Evolutionary conservation across 2,329 filamentous ascomycete genomes (phyloP), one percentile per base, ranked within the genome.

Genomic region (Neurospora crassa): DNA sequence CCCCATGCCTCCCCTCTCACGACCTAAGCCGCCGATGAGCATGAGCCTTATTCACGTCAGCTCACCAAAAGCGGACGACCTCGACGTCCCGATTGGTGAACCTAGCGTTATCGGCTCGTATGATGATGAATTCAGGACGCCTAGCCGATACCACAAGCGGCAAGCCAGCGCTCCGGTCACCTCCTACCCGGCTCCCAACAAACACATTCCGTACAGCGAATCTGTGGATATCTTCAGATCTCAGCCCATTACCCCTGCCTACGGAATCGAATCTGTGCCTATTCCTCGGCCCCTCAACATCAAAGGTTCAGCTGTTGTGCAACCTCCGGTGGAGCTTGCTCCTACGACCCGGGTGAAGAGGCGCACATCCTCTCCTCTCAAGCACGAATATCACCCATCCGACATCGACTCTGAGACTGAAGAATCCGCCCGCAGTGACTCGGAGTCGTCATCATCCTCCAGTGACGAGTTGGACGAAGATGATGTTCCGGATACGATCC

Each of bases 311-410:
- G 76, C 79, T 68, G 78, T 74, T 79, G 82, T 77, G 81, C 83
- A 72, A 71, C 84, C 79, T 75, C 89, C 79, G 78, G 83, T 78
- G 77, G 90, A 83, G 76, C 80, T 76, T 75, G 81, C 71, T 77
- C 82, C 73, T 78, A 81, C 78, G 76, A 80, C 79, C 74, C 85
- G 79, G 79, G 74, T 88, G 29, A 88, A 91, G 78, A 89, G 94
- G 67, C 89, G 94, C 20, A 91, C 90, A 1, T 98, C 96, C 0
- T 99, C 96, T 1, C 96, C 96, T 0, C 84, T 99, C 68, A 99
- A 99, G 82, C 95, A 98, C 78, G 95, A 99, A 81, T 99, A 97
- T 77, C 91, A 94, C 74, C 95, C 95, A 16, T 98, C 96, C 0
- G 88, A 90, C 69, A 81, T 84, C 68, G 89, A 87, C 0, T 90